These are phyloP conservation scores for Xylaria longipes DNA, from an alignment of 495 filamentous ascomycete species.

Conservation along the genomic window DNA sequence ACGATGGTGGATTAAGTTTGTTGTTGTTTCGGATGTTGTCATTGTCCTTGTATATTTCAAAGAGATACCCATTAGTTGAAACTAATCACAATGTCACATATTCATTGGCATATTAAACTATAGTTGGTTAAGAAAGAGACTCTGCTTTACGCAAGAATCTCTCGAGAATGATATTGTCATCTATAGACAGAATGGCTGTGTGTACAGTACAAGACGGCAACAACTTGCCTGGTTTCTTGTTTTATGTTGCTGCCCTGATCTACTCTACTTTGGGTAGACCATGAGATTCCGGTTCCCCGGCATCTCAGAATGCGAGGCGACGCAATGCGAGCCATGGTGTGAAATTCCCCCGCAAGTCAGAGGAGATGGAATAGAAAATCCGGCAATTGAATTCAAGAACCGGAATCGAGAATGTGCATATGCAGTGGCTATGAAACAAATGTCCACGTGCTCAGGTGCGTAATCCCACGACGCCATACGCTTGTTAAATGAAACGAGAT, in stretches of 20 bases:
- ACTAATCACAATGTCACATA: not conserved
- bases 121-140: not conserved
- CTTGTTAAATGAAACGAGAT: slow-evolving; percentile 20
- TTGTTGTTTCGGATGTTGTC: not conserved
- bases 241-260: not conserved
- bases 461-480: slow-evolving; percentile 28
- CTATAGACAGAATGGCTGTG: slow-evolving; percentile 19
- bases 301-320: not conserved
- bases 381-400: not conserved
- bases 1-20: not conserved
- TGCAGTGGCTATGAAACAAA: slow-evolving; percentile 13
- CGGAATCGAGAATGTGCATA: not conserved
- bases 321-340: not conserved
- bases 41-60: not conserved
- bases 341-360: not conserved
- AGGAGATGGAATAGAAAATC: not conserved
- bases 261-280: slow-evolving; percentile 5
- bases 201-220: slow-evolving; percentile 19
- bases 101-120: not conserved
- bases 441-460: not conserved
- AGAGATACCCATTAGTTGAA: slow-evolving; percentile 11
- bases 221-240: not conserved
- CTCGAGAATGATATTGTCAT: slow-evolving; percentile 27
- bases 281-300: not conserved
- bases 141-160: slow-evolving; percentile 4